Evolutionary conservation across 2,329 filamentous ascomycete species (phyloP).

Genomic region (Trematosphaeria pertusa): DNA sequence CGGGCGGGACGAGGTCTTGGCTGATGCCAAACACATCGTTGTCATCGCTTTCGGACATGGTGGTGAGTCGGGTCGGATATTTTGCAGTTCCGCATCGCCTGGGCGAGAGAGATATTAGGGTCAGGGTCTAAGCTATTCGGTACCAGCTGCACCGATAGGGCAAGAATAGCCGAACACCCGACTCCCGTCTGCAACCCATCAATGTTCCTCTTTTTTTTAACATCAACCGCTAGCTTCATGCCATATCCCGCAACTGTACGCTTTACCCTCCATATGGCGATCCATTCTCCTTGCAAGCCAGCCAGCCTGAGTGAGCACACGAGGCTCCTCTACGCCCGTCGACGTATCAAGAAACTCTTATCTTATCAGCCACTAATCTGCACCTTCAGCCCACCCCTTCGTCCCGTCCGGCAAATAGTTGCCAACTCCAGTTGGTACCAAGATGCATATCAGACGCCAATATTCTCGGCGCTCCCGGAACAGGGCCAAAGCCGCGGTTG

Average conservation of each 20-base stretch:
- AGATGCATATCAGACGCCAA: slow-evolving; percentile 29
- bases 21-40: slow-evolving; percentile 52
- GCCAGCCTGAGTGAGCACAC: too few species aligned
- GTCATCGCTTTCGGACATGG: slow-evolving; percentile 40
- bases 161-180: slow-evolving; percentile 8
- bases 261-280: too few species aligned
- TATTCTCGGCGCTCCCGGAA: slow-evolving; percentile 21
- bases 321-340: too few species aligned
- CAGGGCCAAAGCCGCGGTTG: slow-evolving; percentile 12
- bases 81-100: too few species aligned
- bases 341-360: too few species aligned
- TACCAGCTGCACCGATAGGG: slow-evolving; percentile 16
- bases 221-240: too few species aligned
- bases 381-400: neutral
- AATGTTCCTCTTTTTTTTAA: too few species aligned
- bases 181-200: too few species aligned
- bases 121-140: too few species aligned
- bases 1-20: slow-evolving; percentile 63
- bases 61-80: slow-evolving; percentile 7
- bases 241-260: too few species aligned
- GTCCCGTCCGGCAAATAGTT: slow-evolving; percentile 16
- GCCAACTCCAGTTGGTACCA: slow-evolving; percentile 7
- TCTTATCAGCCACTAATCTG: slow-evolving; percentile 19
- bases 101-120: too few species aligned
- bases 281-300: too few species aligned